Evolutionary conservation across 140 eudicot genomes (phyloP).

Genomic region (Oenanthe javanica): DNA sequence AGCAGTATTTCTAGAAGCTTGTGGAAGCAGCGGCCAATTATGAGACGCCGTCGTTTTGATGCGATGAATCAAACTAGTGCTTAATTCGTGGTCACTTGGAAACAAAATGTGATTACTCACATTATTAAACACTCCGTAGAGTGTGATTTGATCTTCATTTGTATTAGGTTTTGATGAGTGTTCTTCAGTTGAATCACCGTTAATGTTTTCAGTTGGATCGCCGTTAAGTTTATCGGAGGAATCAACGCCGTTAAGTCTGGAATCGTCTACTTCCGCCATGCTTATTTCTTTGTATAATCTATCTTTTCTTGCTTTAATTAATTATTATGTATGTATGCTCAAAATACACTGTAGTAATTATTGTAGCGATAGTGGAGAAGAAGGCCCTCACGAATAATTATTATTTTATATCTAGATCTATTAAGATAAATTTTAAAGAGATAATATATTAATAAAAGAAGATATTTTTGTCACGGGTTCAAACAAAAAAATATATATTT

Average conservation of each 20-base stretch:
- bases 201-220: neutral
- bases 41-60: constrained; percentile 35
- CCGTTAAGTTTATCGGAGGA: neutral
- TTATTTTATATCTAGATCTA: too few species aligned
- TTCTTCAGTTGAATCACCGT: neutral
- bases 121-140: constrained; percentile 33
- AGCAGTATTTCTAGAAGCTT: constrained; percentile 42
- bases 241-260: neutral
- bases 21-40: constrained; percentile 50
- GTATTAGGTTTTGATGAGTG: neutral
- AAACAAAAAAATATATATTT: too few species aligned
- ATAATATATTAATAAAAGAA: too few species aligned
- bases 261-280: neutral
- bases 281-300: neutral
- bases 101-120: constrained; percentile 34
- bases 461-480: too few species aligned
- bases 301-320: too few species aligned
- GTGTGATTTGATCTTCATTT: constrained; percentile 25
- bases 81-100: constrained; percentile 10
- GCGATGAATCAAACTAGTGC: constrained; percentile 27
- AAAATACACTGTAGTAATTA: too few species aligned
- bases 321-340: too few species aligned
- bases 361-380: too few species aligned
- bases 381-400: too few species aligned
- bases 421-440: too few species aligned